These are phyloP conservation scores for Licmophora abbreviata DNA, from an alignment of 108 stramenopile species.

Conservation along the genomic window DNA sequence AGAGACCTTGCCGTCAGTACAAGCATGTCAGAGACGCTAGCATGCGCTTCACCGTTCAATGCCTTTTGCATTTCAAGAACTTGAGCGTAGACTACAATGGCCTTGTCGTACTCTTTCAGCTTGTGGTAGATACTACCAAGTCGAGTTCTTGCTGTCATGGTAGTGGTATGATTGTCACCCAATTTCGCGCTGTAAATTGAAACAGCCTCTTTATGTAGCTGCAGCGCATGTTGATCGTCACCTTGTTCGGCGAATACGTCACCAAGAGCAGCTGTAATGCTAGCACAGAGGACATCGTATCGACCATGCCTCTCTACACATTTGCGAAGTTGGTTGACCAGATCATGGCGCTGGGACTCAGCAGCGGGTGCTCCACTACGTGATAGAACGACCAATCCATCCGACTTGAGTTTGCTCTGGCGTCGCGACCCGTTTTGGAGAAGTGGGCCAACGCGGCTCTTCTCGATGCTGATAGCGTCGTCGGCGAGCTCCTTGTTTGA, in stretches of 20 bases:
- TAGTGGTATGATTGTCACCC: constrained; percentile 40
- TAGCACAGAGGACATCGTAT: constrained; percentile 33
- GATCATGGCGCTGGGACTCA: background rate
- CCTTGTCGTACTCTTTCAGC: constrained; percentile 34
- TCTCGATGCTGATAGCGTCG: too few relatives aligned
- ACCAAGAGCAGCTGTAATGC: constrained; percentile 37
- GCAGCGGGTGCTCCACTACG: background rate
- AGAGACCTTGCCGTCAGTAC: constrained; percentile 25
- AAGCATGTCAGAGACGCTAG: constrained; percentile 15
- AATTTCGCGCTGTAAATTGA: constrained; percentile 46
- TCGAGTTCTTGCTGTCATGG: constrained; percentile 28
- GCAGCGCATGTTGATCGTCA: constrained; percentile 36
- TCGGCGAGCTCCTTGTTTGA: background rate
- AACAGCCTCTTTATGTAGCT: constrained; percentile 39
- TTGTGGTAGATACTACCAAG: constrained; percentile 35
- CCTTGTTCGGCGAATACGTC: constrained; percentile 30
- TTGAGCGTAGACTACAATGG: constrained; percentile 22
- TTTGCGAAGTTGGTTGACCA: constrained; percentile 29
- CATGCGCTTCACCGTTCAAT: constrained; percentile 32
- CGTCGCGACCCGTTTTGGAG: background rate
- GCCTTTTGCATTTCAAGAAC: constrained; percentile 39
- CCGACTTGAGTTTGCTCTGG: background rate
- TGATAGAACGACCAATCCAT: too few relatives aligned
- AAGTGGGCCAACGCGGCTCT: background rate
- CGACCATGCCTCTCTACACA: constrained; percentile 34